phyloP scores from a whole-genome alignment of 2,329 filamentous ascomycete genomes.

The Lecanoromycetidae sp. region DNA sequence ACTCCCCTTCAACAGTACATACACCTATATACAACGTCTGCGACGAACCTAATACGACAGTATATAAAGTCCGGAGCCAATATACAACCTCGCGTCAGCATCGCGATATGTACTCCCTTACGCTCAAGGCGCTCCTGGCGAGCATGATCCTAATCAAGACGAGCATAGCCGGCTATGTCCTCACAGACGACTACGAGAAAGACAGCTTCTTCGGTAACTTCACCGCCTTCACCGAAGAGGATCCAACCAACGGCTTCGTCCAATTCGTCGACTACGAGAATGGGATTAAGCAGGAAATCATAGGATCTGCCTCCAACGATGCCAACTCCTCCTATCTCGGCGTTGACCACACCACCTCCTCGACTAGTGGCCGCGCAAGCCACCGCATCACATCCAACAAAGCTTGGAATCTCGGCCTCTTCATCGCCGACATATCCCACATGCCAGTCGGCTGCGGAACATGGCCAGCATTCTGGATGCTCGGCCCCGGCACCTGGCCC shows the following conservation, averaged over 20 bases:
- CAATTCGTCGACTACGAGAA: slow-evolving; percentile 27
- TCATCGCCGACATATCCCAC: slow-evolving; percentile 37
- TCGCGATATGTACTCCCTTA: background rate
- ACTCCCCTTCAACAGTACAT: too few relatives aligned
- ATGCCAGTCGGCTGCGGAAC: slow-evolving; percentile 39
- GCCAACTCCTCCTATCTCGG: slow-evolving; percentile 32
- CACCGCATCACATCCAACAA: slow-evolving; percentile 35
- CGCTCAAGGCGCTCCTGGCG: background rate
- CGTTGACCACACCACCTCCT: slow-evolving; percentile 31
- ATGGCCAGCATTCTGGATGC: slow-evolving; percentile 40
- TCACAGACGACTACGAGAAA: slow-evolving; percentile 34
- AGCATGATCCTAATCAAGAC: slow-evolving; percentile 9
- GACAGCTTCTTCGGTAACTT: slow-evolving; percentile 39
- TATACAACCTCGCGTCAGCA: too few relatives aligned
- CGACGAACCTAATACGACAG: too few relatives aligned
- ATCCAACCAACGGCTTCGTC: slow-evolving; percentile 41
- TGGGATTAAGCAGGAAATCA: slow-evolving; percentile 9
- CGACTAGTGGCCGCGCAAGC: slow-evolving; percentile 31
- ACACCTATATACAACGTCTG: too few relatives aligned
- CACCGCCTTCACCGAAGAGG: slow-evolving; percentile 35
- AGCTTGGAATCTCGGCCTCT: slow-evolving; percentile 34
- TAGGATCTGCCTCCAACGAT: slow-evolving; percentile 19
- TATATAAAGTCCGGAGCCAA: too few relatives aligned
- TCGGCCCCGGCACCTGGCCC: slow-evolving; percentile 49
- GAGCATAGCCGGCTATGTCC: slow-evolving; percentile 25